Base-by-base conservation (phyloP, 108 stramenopile genomes). In the Mediolabrus comicus region DNA sequence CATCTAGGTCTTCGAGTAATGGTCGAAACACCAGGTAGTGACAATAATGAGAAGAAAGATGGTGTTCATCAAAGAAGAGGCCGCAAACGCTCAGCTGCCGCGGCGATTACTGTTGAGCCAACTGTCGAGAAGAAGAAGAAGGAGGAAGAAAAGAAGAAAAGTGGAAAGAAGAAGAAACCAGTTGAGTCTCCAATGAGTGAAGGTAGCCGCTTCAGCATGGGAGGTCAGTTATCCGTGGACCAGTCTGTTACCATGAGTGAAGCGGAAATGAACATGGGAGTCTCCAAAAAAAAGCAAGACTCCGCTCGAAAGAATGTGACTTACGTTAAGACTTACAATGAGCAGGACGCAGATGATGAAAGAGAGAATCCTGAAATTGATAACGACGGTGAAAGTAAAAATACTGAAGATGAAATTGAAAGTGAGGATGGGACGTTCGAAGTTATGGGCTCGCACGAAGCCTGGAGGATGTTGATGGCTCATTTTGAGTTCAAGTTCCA, bases 1-100 rank as follows among this genome's bases (percentile, higher is more conserved):
- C 0, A 62, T 67, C 53, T 65, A 12, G 67, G 74, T 22, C 67
- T 65, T 65, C 52, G 26, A 61, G 59, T 51, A 39, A 61, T 7
- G 35, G 33, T 46, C n/a, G 55, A 39, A 28, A 41, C 59, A 9
- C 34, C 66, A 6, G 64, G 12, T 0, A 28, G 39, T n/a, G 16
- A 49, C 53, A 43, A 12, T 53, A 67, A 33, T 43, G 51, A 8
- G 10, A 39, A 13, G 32, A 25, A 26, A 54, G n/a, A 17, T 31
- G 3, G 31, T 19, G 63, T 29, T 2, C 25, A 19, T 31, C 24
- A 66, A 35, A 22, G 46, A 22, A 24, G 32, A 31, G 14, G 43
- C 12, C 26, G 32, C 30, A 53, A 32, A 33, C 52, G 65, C 5
- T 1, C 36, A 56, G 41, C 26, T 41, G 27, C 26, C 22, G 56